Evolutionary conservation across 306 rosid genomes (phyloP).

Genomic region (Cucumis cinereus): DNA sequence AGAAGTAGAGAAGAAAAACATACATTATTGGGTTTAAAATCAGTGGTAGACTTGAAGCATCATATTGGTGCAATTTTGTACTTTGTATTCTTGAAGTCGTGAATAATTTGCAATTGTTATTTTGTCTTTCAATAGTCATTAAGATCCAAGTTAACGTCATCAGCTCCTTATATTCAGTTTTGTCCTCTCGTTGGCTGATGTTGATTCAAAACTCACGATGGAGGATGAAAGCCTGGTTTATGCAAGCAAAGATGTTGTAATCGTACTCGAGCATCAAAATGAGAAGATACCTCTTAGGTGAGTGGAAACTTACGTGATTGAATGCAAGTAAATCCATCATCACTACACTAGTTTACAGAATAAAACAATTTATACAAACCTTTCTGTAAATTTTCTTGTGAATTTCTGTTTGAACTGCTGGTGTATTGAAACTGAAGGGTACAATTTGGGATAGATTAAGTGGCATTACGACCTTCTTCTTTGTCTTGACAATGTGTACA

Average conservation of each 20-base stretch:
- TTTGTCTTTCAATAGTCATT: not conserved
- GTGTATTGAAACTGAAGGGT: not conserved
- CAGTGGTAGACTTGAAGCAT: not conserved
- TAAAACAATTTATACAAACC: not conserved
- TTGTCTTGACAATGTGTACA: not conserved
- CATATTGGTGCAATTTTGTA: not conserved
- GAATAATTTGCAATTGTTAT: not conserved
- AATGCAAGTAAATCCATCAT: not conserved
- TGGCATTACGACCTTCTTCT: not conserved
- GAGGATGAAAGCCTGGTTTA: constrained; percentile 92
- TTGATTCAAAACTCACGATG: constrained; percentile 86
- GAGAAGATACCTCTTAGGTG: constrained; percentile 82
- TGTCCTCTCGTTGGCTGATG: constrained; percentile 88
- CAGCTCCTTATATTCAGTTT: constrained; percentile 39
- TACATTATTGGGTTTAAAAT: not conserved
- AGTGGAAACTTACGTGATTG: constrained; percentile 18
- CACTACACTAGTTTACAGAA: not conserved
- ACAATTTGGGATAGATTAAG: not conserved
- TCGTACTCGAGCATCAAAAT: constrained; percentile 93
- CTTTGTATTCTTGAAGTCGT: not conserved
- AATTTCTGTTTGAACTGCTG: not conserved
- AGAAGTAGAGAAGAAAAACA: not conserved
- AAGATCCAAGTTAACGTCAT: constrained; percentile 10
- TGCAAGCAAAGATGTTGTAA: constrained; percentile 85
- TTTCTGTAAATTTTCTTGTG: not conserved